Evolutionary conservation across 768 basidiomycete species (phyloP).

Genomic region (Kwoniella sp.): DNA sequence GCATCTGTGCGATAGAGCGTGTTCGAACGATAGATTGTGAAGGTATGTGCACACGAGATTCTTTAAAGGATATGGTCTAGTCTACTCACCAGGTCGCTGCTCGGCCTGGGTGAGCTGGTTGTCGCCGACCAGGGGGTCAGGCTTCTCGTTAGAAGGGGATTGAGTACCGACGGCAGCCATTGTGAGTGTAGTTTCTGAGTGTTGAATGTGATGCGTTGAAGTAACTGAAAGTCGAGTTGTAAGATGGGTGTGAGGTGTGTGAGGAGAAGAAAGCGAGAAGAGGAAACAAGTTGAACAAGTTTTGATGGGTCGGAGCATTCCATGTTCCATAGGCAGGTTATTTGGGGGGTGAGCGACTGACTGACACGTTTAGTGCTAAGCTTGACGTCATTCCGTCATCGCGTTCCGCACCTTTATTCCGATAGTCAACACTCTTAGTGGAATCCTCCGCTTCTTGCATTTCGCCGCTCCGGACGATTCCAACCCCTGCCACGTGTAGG

Average conservation of each 20-base stretch:
- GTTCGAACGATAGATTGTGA: too few species aligned
- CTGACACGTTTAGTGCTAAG: too few species aligned
- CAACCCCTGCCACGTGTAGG: too few species aligned
- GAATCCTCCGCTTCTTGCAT: not conserved
- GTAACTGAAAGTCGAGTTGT: not conserved
- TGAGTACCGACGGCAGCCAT: conserved; percentile 26
- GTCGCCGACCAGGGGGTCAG: conserved; percentile 19
- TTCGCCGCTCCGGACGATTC: not conserved
- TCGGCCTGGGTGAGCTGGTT: conserved; percentile 32
- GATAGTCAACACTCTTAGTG: too few species aligned
- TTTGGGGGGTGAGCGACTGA: not conserved
- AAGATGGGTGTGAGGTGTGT: not conserved
- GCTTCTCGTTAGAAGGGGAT: conserved; percentile 25
- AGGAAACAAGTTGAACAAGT: not conserved
- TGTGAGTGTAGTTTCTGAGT: conserved; percentile 13
- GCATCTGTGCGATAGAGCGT: too few species aligned
- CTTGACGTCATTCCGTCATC: conserved; percentile 16
- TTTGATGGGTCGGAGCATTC: not conserved
- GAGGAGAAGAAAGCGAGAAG: not conserved
- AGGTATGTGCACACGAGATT: not conserved
- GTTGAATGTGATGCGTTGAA: conserved; percentile 1
- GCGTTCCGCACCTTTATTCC: too few species aligned
- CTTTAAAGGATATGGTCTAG: not conserved
- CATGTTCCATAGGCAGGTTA: not conserved
- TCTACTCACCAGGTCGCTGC: conserved; percentile 30